Evolutionary conservation across 192 early-diverging fungal genomes (phyloP).

Genomic region (Dispira simplex): DNA sequence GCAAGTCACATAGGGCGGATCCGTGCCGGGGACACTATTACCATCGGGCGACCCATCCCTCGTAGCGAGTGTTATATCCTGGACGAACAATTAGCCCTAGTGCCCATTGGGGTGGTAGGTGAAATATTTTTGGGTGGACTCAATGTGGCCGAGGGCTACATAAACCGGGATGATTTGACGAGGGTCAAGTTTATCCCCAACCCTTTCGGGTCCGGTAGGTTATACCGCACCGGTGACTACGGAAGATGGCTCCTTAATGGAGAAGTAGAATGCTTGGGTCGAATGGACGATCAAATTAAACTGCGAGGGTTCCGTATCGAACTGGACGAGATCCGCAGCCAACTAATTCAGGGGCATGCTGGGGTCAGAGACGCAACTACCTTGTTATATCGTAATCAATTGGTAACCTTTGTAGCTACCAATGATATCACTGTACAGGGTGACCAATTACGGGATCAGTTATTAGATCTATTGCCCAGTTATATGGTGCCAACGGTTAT

Average conservation of each 20-base stretch:
- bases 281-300: slow-evolving; percentile 22
- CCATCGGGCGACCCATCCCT: not conserved
- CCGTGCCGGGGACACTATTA: not conserved
- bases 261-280: slow-evolving; percentile 17
- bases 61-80: not conserved
- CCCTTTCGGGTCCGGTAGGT: slow-evolving; percentile 16
- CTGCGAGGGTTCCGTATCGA: slow-evolving; percentile 22
- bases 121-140: not conserved
- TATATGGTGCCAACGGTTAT: slow-evolving; percentile 6
- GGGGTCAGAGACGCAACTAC: slow-evolving; percentile 16
- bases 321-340: slow-evolving; percentile 16
- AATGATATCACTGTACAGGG: slow-evolving; percentile 6
- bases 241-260: slow-evolving; percentile 16
- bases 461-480: not conserved
- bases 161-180: slow-evolving; percentile 19
- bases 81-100: not conserved
- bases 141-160: slow-evolving; percentile 21
- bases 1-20: not conserved
- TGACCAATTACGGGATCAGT: slow-evolving; percentile 26
- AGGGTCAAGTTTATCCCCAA: slow-evolving; percentile 18
- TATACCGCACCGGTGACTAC: slow-evolving; percentile 24
- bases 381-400: slow-evolving; percentile 28
- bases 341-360: slow-evolving; percentile 10
- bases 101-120: slow-evolving; percentile 1
- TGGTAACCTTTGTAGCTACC: slow-evolving; percentile 40